Base-by-base conservation (phyloP, 2,329 filamentous ascomycete genomes). In the Blastomyces percursus region DNA sequence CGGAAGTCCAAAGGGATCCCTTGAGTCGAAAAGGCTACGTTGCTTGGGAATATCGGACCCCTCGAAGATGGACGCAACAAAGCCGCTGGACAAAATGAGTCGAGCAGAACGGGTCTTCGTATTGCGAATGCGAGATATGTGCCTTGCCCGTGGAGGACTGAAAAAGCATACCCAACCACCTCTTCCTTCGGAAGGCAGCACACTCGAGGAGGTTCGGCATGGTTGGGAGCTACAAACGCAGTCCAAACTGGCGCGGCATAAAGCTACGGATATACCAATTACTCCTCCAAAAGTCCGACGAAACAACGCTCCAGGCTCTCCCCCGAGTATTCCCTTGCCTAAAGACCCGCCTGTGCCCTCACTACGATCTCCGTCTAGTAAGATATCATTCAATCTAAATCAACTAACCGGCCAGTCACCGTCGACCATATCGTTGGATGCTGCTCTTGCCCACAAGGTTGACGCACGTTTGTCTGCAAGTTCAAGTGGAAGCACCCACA, bases 101-200 rank as follows among this genome's bases (percentile, higher is more conserved):
- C 67, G 69, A n/a, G 67, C 66, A 16, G 68, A 69, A 44, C 66
- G 67, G 8, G 69, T 72, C 14, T 69, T 66, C 64, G 70, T 69
- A 2, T 55, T 72, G 35, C 69, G 67, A 35, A 66, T 70, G 65
- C 70, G 67, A 58, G 71, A 73, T 61, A 64, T 73, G 42, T 67
- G 66, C n/a, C 64, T 63, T 32, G 69, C 66, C 38, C 70, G 71
- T 27, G 61, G 63, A n/a, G 59, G 66, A n/a, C 48, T 64, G 14
- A 67, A 66, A 30, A 62, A 55, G 3, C 54, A 63, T 12, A 63
- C 63, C 4, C 64, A 62, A 8, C 44, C 24, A 32, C 38, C 48
- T 27, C 32, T 57, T 40, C 24, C 24, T 16, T 32, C 24, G 35
- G 32, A 59, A 42, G 57, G n/a, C 52, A 48, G 32, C 44, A 63